These are phyloP conservation scores for Tolypocladium nubicola DNA, from an alignment of 2,329 filamentous ascomycete species.

Conservation along the genomic window DNA sequence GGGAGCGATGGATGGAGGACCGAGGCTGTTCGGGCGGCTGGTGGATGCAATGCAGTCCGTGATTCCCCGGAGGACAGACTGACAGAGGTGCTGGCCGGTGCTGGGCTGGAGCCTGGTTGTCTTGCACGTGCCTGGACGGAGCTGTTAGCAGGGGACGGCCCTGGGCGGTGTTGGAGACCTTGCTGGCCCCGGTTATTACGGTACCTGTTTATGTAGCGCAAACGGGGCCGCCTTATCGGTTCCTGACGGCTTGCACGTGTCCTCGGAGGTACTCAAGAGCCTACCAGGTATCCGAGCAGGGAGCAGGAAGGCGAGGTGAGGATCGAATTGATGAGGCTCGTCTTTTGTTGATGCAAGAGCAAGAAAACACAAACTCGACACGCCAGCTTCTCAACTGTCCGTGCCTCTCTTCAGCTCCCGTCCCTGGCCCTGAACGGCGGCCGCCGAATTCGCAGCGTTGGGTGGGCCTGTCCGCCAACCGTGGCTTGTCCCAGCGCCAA, in stretches of 20 bases:
- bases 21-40: constrained; percentile 3
- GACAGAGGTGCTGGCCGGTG: not conserved
- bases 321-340: not conserved
- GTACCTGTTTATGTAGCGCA: not conserved
- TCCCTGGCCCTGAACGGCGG: not conserved
- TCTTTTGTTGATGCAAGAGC: not conserved
- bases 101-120: not conserved
- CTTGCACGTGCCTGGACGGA: not conserved
- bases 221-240: not conserved
- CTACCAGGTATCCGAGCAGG: too few relatives aligned
- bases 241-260: not conserved
- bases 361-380: not conserved
- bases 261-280: too few relatives aligned
- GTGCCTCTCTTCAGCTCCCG: not conserved
- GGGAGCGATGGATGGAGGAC: constrained; percentile 4
- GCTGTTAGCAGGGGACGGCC: not conserved
- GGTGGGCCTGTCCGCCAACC: not conserved
- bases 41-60: constrained; percentile 1
- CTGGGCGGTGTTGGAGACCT: not conserved
- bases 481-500: constrained; percentile 1
- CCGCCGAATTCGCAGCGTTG: not conserved
- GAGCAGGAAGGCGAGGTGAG: too few relatives aligned
- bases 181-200: not conserved
- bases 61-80: not conserved
- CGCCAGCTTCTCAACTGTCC: not conserved